These are phyloP conservation scores for Periglandula ipomoeae DNA, from an alignment of 2,329 filamentous ascomycete genomes.

Conservation along the genomic window DNA sequence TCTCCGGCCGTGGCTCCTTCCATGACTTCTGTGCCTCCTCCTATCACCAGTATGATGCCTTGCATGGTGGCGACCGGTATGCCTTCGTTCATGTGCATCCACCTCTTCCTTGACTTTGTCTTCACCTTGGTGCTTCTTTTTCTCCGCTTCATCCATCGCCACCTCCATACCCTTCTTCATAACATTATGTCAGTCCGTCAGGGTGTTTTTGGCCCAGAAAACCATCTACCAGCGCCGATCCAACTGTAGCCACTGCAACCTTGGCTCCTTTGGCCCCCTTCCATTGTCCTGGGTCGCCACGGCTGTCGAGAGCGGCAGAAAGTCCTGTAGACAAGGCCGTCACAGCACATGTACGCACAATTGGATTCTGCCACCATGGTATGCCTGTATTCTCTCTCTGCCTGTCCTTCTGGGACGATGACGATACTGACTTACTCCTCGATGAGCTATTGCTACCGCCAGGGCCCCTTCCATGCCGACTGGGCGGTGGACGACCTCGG, in stretches of 20 bases:
- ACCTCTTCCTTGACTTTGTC: slow-evolving; percentile 3
- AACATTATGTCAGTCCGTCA: slow-evolving; percentile 10
- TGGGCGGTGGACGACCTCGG: neutral
- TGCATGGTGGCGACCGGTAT: neutral
- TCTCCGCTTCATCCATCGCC: slow-evolving; percentile 9
- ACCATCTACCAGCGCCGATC: slow-evolving; percentile 38
- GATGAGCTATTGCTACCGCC: neutral
- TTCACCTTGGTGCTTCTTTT: slow-evolving; percentile 4
- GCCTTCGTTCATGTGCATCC: neutral
- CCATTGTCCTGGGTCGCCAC: slow-evolving; percentile 36
- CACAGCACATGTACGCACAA: slow-evolving; percentile 31
- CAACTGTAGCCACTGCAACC: slow-evolving; percentile 37
- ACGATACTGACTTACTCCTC: neutral
- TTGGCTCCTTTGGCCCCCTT: slow-evolving; percentile 39
- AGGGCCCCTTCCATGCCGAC: neutral
- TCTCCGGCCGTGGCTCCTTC: neutral
- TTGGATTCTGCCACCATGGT: slow-evolving; percentile 28
- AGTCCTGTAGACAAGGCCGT: slow-evolving; percentile 39
- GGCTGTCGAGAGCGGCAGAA: slow-evolving; percentile 36
- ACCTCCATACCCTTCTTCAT: slow-evolving; percentile 7
- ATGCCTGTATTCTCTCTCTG: neutral
- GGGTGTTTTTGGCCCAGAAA: slow-evolving; percentile 29
- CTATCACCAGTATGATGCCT: neutral
- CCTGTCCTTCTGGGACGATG: neutral
- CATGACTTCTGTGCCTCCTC: neutral